Conservation (phyloP, 768 basidiomycete genomes). For the Suillus variegatus region DNA sequence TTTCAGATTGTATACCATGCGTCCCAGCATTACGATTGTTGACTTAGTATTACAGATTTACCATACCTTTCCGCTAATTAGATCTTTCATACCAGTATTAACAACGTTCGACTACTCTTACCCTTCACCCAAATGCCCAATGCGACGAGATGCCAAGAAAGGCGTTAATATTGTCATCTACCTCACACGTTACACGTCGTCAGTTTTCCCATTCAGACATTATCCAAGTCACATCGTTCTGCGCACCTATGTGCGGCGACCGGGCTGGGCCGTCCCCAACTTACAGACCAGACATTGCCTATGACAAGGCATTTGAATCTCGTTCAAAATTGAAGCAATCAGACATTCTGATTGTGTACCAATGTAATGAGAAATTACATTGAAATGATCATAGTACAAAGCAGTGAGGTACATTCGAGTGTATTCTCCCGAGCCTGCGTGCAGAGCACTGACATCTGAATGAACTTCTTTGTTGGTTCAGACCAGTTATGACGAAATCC, state of each 20-base stretch:
- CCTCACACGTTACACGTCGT: background rate
- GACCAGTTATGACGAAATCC: too few relatives aligned
- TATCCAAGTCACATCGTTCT: background rate
- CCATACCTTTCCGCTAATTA: conserved; percentile 7
- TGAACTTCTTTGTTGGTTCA: too few relatives aligned
- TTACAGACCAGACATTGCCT: too few relatives aligned
- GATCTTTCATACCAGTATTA: conserved; percentile 12
- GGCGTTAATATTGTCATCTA: background rate
- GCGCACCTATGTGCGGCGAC: background rate
- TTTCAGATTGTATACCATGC: conserved; percentile 9
- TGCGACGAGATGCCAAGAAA: background rate
- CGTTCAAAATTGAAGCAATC: too few relatives aligned
- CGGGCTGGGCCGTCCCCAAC: background rate
- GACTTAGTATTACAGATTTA: conserved; percentile 6
- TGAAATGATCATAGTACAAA: too few relatives aligned
- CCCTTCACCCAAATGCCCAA: background rate
- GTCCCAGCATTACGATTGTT: conserved; percentile 4
- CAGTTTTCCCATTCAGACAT: background rate
- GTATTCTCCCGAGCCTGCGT: too few relatives aligned
- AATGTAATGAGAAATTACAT: too few relatives aligned
- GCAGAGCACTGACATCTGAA: too few relatives aligned
- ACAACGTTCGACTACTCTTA: background rate
- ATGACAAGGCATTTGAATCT: background rate
- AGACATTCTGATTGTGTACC: too few relatives aligned
- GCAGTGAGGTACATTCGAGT: too few relatives aligned